phyloP scores from a whole-genome alignment of 352 stramenopile genomes.

The Pseudoperonospora humuli region DNA sequence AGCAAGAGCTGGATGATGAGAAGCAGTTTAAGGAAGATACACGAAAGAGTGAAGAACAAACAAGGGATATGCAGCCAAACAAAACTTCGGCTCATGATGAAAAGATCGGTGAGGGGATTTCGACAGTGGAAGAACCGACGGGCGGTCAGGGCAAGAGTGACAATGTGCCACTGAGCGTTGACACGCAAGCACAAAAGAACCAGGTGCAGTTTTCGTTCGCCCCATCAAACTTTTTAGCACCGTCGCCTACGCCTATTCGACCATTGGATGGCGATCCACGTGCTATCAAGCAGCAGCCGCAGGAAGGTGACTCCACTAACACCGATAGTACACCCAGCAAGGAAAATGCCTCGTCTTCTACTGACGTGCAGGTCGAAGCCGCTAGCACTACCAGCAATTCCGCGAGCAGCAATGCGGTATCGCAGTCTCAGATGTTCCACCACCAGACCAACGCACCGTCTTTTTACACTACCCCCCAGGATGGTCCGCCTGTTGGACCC shows the following conservation, averaged over 20 bases:
- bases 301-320: slow-evolving; percentile 7
- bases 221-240: slow-evolving; percentile 55
- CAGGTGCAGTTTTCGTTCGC: slow-evolving; percentile 53
- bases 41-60: slow-evolving; percentile 3
- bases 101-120: neutral
- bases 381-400: slow-evolving; percentile 1
- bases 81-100: neutral
- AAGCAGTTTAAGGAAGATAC: neutral
- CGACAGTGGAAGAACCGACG: neutral
- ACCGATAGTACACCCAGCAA: slow-evolving; percentile 1
- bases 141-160: neutral
- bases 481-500: slow-evolving; percentile 29
- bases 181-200: slow-evolving; percentile 12
- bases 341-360: neutral
- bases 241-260: slow-evolving; percentile 64
- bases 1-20: neutral
- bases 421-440: slow-evolving; percentile 51
- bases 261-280: slow-evolving; percentile 61
- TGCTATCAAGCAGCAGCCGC: slow-evolving; percentile 18
- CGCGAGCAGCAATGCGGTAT: slow-evolving; percentile 20
- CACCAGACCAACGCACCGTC: slow-evolving; percentile 46
- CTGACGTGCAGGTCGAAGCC: slow-evolving; percentile 9
- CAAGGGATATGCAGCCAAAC: neutral
- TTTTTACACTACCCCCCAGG: slow-evolving; percentile 48
- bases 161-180: slow-evolving; percentile 4